phyloP scores from a whole-genome alignment of 257 asterid species.

The Solanum pennellii region DNA sequence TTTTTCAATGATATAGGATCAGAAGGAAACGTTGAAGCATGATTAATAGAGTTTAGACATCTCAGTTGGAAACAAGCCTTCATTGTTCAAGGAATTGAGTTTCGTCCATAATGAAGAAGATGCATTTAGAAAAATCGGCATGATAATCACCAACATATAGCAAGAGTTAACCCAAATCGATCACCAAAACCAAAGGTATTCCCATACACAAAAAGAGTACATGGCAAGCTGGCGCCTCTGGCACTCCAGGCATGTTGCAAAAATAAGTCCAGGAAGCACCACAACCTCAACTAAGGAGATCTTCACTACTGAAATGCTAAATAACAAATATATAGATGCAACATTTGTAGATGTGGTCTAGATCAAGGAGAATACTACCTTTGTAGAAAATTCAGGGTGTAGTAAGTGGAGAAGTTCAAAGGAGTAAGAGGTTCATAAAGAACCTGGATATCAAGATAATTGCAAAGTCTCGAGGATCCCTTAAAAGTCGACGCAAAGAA shows the following conservation, averaged over 20 bases:
- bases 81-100: slow-evolving; percentile 22
- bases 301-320: neutral
- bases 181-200: neutral
- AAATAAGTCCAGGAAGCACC: neutral
- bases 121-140: neutral
- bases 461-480: neutral
- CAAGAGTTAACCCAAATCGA: neutral
- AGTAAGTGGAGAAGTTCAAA: neutral
- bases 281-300: neutral
- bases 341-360: neutral
- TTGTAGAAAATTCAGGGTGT: too few relatives aligned
- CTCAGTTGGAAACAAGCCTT: neutral
- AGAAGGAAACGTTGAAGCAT: neutral
- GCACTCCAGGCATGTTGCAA: neutral
- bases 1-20: neutral
- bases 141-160: neutral
- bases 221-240: too few relatives aligned
- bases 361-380: neutral
- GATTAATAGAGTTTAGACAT: neutral
- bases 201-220: neutral
- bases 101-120: slow-evolving; percentile 5
- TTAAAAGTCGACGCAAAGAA: neutral
- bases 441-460: neutral
- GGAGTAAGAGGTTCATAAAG: neutral
- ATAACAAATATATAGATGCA: neutral